Base-by-base conservation (phyloP, 257 asterid species). In the Primulina tabacum region DNA sequence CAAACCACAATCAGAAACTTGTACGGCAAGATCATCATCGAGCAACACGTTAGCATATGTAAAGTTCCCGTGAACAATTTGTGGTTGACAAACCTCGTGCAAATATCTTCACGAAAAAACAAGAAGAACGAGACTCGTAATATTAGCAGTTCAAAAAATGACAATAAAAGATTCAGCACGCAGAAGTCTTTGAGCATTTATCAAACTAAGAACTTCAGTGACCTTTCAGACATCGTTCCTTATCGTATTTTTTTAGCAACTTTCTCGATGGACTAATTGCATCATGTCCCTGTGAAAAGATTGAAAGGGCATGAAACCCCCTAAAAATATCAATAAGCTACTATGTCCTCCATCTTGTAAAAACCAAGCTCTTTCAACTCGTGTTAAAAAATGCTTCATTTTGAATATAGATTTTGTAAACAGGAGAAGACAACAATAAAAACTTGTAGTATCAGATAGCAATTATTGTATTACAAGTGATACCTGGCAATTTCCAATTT, bases 1-100 rank as follows among this genome's bases (percentile, higher is more conserved):
- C 90, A 93, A 82, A 34, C 95, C 94, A 67, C 90, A 85, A 76
- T 90, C 97, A 12, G 97, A 84, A 69, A 93, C 87, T 61, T 69
- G 80, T 37, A 83, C 72, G 43, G 88, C 69, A 68, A 90, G 90
- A 74, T 84, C 91, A 28, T 87, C 83, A 60, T 85, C 85, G 18
- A 93, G 86, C 29, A 90, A 96, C 69, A 93, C 76, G 70, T 90
- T 90, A 70, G 91, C 82, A 37, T 91, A 83, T 78, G 82, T 88
- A 84, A 93, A 90, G 80, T 89, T 93, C 82, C 64, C 85, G 87
- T 93, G 97, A 67, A 82, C 79, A 43, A 89, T 40, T 21, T 90
- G 88, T 35, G 92, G 99, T 73, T 77, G 87, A 69, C 86, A 80
- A 61, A 69, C 84, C 81, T 93, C 99, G 14, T 93, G 99, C 86